phyloP scores from a whole-genome alignment of 1,284 basidiomycete species.

The Bjerkandera adusta region DNA sequence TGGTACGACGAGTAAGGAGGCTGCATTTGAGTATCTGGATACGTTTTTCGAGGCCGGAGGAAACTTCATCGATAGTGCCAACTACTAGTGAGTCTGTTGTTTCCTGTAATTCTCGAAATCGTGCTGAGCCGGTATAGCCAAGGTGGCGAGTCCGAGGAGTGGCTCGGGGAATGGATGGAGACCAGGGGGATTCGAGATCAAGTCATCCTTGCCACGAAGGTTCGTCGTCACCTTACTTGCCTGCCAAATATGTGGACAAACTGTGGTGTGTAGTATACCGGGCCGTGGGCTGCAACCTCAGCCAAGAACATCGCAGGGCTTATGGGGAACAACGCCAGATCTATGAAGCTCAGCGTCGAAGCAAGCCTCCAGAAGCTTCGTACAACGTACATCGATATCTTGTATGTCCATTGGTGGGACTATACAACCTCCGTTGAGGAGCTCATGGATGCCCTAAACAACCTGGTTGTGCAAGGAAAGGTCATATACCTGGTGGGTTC shows the following conservation, averaged over 20 bases:
- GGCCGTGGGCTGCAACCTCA: constrained; percentile 18
- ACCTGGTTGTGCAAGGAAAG: constrained; percentile 31
- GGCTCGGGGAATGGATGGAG: constrained; percentile 61
- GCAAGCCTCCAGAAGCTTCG: constrained; percentile 41
- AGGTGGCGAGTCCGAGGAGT: constrained; percentile 39
- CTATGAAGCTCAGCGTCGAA: constrained; percentile 30
- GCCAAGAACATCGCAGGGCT: constrained; percentile 28
- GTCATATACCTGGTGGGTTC: constrained; percentile 35
- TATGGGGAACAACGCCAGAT: constrained; percentile 35
- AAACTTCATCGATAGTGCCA: constrained; percentile 57
- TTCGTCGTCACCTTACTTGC: constrained; percentile 12
- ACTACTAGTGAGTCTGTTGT: constrained; percentile 36
- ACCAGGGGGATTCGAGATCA: constrained; percentile 49
- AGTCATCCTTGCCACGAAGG: constrained; percentile 55
- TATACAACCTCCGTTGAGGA: constrained; percentile 40
- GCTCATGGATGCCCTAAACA: constrained; percentile 41
- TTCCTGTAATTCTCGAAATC: background rate
- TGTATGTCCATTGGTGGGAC: constrained; percentile 43
- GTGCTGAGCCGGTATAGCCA: constrained; percentile 1
- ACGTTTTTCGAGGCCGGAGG: constrained; percentile 43
- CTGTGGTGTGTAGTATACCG: constrained; percentile 24
- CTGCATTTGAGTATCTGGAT: constrained; percentile 42
- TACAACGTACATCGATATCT: constrained; percentile 41
- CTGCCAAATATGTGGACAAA: background rate
- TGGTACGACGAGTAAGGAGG: constrained; percentile 31